phyloP scores from a whole-genome alignment of 1,284 basidiomycete genomes.

The Porogramme epimiltina region DNA sequence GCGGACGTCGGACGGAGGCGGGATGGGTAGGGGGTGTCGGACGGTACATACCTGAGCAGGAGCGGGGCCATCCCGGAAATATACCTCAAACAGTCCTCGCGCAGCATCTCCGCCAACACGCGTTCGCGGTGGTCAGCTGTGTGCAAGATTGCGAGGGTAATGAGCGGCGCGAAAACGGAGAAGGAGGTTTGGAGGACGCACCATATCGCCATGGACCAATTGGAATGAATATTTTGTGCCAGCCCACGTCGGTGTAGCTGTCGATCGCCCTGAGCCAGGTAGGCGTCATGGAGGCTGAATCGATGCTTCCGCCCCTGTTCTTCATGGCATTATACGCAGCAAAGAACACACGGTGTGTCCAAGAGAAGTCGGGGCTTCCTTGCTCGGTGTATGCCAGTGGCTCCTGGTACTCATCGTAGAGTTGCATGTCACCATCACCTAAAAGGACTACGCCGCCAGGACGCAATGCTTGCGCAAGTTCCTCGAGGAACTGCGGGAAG shows the following conservation, averaged over 20 bases:
- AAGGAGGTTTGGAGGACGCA: conserved; percentile 15
- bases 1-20: no score
- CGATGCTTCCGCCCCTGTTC: conserved; percentile 32
- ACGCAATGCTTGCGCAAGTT: conserved; percentile 31
- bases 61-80: conserved; percentile 34
- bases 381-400: conserved; percentile 30
- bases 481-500: conserved; percentile 32
- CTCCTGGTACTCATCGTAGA: conserved; percentile 34
- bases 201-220: conserved; percentile 37
- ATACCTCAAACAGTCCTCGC: conserved; percentile 31
- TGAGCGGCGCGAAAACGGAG: neutral
- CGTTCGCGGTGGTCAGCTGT: conserved; percentile 30
- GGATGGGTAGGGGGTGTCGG: neutral
- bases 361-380: conserved; percentile 29
- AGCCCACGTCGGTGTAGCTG: conserved; percentile 34
- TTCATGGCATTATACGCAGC: conserved; percentile 38
- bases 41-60: conserved; percentile 29
- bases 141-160: neutral
- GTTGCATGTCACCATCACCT: conserved; percentile 38
- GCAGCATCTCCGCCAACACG: conserved; percentile 35
- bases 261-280: conserved; percentile 35
- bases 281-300: conserved; percentile 33
- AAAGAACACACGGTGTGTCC: conserved; percentile 35
- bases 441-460: conserved; percentile 35
- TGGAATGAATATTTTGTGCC: conserved; percentile 36